phyloP scores from a whole-genome alignment of 2,329 filamentous ascomycete species.

The Phoma herbarum region DNA sequence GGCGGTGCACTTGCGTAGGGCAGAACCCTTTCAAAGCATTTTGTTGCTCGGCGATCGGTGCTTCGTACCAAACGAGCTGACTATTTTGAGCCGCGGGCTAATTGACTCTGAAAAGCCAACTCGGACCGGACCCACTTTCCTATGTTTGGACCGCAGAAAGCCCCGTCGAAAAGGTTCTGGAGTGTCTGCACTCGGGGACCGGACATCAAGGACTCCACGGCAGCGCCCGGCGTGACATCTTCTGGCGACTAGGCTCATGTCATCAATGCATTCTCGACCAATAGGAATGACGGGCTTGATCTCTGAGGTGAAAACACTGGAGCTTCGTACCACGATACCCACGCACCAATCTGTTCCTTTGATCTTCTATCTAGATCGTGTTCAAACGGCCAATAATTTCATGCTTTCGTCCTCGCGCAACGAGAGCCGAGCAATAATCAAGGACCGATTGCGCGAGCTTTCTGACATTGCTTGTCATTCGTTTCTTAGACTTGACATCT shows the following conservation, averaged over 20 bases:
- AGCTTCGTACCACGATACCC: conserved; percentile 13
- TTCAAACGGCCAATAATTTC: background rate
- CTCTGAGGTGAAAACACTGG: background rate
- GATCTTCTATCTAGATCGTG: conserved; percentile 4
- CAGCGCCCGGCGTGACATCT: conserved; percentile 7
- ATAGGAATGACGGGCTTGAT: background rate
- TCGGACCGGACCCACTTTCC: conserved; percentile 4
- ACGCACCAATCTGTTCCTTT: conserved; percentile 1
- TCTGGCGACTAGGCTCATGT: conserved; percentile 5
- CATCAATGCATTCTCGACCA: conserved; percentile 1
- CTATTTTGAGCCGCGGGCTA: background rate
- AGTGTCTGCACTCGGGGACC: conserved; percentile 5
- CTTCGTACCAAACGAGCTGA: background rate
- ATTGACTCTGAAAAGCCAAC: background rate
- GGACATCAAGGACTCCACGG: conserved; percentile 19
- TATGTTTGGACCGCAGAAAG: background rate
- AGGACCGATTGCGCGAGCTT: conserved; percentile 4
- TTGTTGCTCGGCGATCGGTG: conserved; percentile 11
- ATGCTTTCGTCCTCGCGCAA: conserved; percentile 5
- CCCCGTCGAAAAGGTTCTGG: background rate
- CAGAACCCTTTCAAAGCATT: background rate
- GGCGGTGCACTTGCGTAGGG: background rate
- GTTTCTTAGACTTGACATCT: background rate
- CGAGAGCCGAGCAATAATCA: background rate
- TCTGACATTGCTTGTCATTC: background rate